Percentiles rank a stretch among this genome's conserved stretches.
phyloP scores from a whole-genome alignment of 78 protist genomes.

The Bigelowiella natans region DNA sequence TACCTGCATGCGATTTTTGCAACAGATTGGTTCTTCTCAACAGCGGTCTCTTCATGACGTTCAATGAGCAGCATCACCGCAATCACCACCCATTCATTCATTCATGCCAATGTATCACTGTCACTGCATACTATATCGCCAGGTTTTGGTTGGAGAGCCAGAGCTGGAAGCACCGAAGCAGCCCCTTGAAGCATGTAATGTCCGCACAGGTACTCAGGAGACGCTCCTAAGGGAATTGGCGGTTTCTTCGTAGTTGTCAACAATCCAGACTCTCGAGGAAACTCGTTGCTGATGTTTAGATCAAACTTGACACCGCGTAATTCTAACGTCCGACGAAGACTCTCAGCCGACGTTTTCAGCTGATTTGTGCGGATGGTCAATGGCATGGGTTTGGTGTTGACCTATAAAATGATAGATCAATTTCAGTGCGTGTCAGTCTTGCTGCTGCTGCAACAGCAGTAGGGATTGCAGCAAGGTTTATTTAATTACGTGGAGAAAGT shows the following conservation, averaged over 20 bases:
- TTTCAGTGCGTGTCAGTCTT: too few species aligned
- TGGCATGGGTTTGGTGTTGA: conserved; percentile 81
- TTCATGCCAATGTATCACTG: background rate
- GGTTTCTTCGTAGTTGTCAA: too few species aligned
- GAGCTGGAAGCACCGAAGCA: conserved; percentile 33
- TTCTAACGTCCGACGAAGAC: too few species aligned
- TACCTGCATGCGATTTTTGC: too few species aligned
- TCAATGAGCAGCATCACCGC: background rate
- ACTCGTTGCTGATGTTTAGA: too few species aligned
- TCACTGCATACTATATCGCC: conserved; percentile 9
- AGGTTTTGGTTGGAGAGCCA: conserved; percentile 38
- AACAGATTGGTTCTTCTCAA: too few species aligned
- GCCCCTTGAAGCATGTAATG: conserved; percentile 46
- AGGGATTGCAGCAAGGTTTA: too few species aligned
- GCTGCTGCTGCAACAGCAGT: too few species aligned
- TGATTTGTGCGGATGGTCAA: conserved; percentile 87
- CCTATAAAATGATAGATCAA: conserved; percentile 76
- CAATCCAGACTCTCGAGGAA: too few species aligned
- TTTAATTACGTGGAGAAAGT: too few species aligned
- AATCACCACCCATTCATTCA: background rate
- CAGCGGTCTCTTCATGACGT: conserved; percentile 40
- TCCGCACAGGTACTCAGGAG: conserved; percentile 48
- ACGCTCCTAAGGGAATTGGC: conserved; percentile 44
- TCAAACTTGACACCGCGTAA: too few species aligned
- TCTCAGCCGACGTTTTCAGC: conserved; percentile 69